Base-by-base conservation (phyloP, 2,329 filamentous ascomycete species). In the Didymellaceae sp. region DNA sequence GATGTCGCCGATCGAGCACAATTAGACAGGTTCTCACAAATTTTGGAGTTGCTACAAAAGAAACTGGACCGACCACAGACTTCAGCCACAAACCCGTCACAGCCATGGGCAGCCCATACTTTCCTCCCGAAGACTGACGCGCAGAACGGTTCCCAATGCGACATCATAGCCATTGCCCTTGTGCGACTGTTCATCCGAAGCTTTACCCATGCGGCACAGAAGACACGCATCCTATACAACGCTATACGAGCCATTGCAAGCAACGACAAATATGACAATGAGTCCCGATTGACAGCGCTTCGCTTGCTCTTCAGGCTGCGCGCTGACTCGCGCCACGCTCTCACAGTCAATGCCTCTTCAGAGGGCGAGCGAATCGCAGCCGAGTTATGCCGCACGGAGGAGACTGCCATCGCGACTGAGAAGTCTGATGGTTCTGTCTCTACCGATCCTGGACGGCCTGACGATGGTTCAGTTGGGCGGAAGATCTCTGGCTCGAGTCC, bases 241-340 rank as follows among this genome's bases (percentile, higher is more conserved):
- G 58, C 68, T 8, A 55, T 77, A 5, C 62, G 70, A 4, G 52
- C 65, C 3, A 59, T 74, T 33, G 70, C 71, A 37, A 64, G 64
- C 22, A 59, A 58, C 17, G 61, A 72, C 28, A 57, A 58, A 6
- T 70, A 67, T 47, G 61, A 67, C 10, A 68, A 60, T 33, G 73
- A 75, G 58, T 73, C 72, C 25, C 67, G 73, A 5, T 59, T 75
- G 34, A 68, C 68, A 11, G 68, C 71, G 5, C 59, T 75, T 8
- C 73, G 72, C 44, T 57, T 74, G 33, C 77, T 97, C 2, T 93
- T 95, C 68, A 85, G 92, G 33, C 77, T 97, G 22, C 84, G 92
- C 51, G 90, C 91, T 17, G 91, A 96, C 72, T 90, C 88, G 68
- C 85, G 88, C 8, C 85, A 92, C 58, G 83, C 86, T 34, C 82